Conservation (phyloP, 2,329 filamentous ascomycete species). For the Amauroascus verrucosus region DNA sequence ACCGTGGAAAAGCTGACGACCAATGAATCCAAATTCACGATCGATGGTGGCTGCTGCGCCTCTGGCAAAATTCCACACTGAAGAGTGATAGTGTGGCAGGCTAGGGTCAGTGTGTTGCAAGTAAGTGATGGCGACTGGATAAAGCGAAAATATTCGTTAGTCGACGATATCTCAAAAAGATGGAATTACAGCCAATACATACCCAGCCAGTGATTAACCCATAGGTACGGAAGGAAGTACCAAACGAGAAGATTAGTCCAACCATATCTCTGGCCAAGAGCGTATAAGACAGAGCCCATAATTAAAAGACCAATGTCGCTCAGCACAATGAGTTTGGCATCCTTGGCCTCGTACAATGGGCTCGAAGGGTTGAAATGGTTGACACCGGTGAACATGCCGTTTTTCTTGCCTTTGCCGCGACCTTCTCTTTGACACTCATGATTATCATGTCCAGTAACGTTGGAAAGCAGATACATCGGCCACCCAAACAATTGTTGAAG, state of each 20-base stretch:
- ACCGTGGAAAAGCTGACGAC: constrained; percentile 80
- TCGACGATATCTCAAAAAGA: neutral
- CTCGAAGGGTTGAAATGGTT: constrained; percentile 90
- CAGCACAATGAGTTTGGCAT: constrained; percentile 74
- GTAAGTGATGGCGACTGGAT: constrained; percentile 86
- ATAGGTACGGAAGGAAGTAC: constrained; percentile 91
- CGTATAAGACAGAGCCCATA: constrained; percentile 51
- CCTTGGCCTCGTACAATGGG: constrained; percentile 83
- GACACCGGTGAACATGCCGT: constrained; percentile 68
- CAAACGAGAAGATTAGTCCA: constrained; percentile 81
- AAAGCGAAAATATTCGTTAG: constrained; percentile 5
- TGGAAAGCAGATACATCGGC: constrained; percentile 82
- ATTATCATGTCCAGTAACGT: constrained; percentile 93
- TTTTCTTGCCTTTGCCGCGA: constrained; percentile 82
- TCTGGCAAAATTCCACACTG: constrained; percentile 85
- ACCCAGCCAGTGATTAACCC: constrained; percentile 99
- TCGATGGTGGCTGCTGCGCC: constrained; percentile 93
- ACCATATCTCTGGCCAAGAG: constrained; percentile 66
- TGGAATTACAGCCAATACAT: constrained; percentile 37
- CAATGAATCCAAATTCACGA: constrained; percentile 93
- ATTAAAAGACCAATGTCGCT: constrained; percentile 74
- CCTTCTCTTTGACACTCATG: constrained; percentile 87
- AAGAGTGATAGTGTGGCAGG: constrained; percentile 79
- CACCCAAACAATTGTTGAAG: constrained; percentile 84
- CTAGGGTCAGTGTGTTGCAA: constrained; percentile 93